These are phyloP conservation scores for Physcomitrium patens DNA, from an alignment of 225 moss, liverwort and hornwort genomes.

Conservation along the genomic window DNA sequence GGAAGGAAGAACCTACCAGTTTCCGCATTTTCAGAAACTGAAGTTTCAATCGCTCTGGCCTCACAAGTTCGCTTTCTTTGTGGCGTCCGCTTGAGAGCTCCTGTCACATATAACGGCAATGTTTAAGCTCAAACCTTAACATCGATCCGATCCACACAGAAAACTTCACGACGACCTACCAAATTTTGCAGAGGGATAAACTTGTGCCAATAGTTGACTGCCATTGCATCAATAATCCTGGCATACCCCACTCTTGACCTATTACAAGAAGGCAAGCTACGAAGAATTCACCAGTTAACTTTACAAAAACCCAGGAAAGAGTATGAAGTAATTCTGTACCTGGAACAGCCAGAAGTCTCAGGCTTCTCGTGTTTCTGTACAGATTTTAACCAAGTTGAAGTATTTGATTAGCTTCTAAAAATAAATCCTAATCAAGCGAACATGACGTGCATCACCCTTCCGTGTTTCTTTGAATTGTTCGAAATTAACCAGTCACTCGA, in stretches of 20 bases:
- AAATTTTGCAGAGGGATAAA: not conserved
- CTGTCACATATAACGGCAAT: slow-evolving; percentile 6
- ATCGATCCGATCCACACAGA: not conserved
- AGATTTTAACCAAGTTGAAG: not conserved
- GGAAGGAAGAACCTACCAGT: slow-evolving; percentile 32
- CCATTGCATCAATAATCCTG: no score
- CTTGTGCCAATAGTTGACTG: no score
- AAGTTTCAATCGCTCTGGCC: slow-evolving; percentile 37
- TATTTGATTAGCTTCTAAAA: not conserved
- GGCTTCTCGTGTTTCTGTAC: slow-evolving; percentile 27
- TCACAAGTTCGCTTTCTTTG: slow-evolving; percentile 38
- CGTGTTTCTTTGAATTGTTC: no score
- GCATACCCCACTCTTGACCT: no score
- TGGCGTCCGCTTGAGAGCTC: slow-evolving; percentile 19
- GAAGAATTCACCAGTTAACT: no score
- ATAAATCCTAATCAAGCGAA: not conserved
- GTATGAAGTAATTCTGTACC: slow-evolving; percentile 25
- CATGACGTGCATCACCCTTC: not conserved
- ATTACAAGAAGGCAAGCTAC: no score
- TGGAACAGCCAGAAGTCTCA: slow-evolving; percentile 26
- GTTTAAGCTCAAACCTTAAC: not conserved
- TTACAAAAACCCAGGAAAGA: not conserved
- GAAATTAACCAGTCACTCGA: no score
- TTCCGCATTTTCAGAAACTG: slow-evolving; percentile 38
- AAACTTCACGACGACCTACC: not conserved